phyloP scores from a whole-genome alignment of 331 rosid species.

The Erythrophleum ivorense region DNA sequence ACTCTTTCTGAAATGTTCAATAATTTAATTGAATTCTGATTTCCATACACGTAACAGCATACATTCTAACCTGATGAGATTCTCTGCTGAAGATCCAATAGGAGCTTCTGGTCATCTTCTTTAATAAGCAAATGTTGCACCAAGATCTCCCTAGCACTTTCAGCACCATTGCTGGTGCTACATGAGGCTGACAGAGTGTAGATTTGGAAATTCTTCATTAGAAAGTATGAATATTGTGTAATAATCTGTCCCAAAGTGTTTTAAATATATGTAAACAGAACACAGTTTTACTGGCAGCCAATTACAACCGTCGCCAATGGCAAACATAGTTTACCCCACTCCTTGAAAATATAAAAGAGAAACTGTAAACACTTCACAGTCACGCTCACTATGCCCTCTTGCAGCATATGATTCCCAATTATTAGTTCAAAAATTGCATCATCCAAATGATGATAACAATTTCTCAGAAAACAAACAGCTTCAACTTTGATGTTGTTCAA shows the following conservation, averaged over 20 bases:
- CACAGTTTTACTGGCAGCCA: background rate
- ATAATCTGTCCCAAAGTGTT: background rate
- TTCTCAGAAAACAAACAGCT: background rate
- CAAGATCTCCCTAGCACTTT: constrained; percentile 72
- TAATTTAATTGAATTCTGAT: background rate
- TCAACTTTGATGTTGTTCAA: background rate
- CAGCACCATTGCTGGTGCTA: constrained; percentile 55
- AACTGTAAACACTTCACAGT: background rate
- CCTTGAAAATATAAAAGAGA: background rate
- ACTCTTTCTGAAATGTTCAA: background rate
- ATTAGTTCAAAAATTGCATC: background rate
- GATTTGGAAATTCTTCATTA: constrained; percentile 30
- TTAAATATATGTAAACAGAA: background rate
- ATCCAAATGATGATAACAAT: background rate
- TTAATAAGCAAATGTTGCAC: constrained; percentile 92
- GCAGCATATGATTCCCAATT: background rate
- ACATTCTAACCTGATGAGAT: constrained; percentile 57
- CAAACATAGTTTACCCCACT: background rate
- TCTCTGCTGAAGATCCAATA: constrained; percentile 76
- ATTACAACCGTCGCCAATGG: too few species aligned
- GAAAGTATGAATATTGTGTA: background rate
- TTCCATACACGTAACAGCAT: background rate
- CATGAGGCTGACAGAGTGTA: constrained; percentile 62
- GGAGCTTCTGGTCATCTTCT: constrained; percentile 73
- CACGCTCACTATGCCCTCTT: background rate